phyloP scores from a whole-genome alignment of 2,329 filamentous ascomycete species.

The Lojkania enalia region DNA sequence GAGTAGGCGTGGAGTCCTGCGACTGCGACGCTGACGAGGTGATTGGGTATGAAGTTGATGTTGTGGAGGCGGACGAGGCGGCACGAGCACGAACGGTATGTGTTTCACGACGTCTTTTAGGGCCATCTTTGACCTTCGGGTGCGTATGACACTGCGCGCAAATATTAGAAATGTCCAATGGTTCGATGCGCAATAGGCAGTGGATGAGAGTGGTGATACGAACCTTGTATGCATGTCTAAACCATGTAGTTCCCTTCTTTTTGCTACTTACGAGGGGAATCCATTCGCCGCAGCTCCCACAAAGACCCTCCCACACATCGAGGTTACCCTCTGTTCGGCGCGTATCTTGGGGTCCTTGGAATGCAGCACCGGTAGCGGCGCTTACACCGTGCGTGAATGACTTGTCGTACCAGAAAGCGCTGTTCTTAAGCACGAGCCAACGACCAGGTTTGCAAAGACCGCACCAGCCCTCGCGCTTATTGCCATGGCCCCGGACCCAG shows the following conservation, averaged over 20 bases:
- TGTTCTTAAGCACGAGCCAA: constrained; percentile 88
- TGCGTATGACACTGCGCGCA: constrained; percentile 47
- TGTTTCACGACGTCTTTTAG: constrained; percentile 48
- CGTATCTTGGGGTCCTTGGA: constrained; percentile 75
- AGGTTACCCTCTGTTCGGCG: constrained; percentile 78
- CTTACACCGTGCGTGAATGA: constrained; percentile 87
- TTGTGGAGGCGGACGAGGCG: constrained; percentile 39
- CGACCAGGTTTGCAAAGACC: constrained; percentile 83
- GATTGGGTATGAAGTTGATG: constrained; percentile 39
- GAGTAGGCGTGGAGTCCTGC: constrained; percentile 13
- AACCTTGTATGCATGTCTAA: constrained; percentile 86
- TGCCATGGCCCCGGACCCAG: constrained; percentile 84
- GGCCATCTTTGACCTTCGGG: constrained; percentile 49
- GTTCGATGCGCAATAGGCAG: not conserved
- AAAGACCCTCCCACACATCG: constrained; percentile 80
- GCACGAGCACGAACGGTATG: constrained; percentile 42
- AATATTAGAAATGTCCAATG: not conserved
- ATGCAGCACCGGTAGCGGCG: constrained; percentile 75
- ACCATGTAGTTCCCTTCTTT: constrained; percentile 93
- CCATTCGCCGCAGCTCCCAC: constrained; percentile 78
- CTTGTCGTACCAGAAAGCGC: constrained; percentile 92
- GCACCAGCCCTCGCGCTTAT: constrained; percentile 88
- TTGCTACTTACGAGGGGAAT: constrained; percentile 81
- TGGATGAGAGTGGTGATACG: constrained; percentile 28
- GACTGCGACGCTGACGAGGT: constrained; percentile 31